phyloP scores from a whole-genome alignment of 805 yeast species.

The Isabelozyma pseudorhagii region DNA sequence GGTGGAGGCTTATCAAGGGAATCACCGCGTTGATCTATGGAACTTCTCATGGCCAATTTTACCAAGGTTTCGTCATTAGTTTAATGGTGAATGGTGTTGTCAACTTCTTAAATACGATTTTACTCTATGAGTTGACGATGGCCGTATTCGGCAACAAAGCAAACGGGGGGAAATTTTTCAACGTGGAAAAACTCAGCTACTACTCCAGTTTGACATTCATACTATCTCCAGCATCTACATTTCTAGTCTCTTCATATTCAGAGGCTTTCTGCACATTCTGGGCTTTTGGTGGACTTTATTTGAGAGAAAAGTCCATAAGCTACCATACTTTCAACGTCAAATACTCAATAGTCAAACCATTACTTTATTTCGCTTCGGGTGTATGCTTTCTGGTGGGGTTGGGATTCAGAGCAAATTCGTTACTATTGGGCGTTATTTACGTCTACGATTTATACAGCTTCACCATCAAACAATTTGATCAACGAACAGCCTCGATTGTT shows the following conservation, averaged over 20 bases:
- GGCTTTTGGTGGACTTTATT: conserved; percentile 53
- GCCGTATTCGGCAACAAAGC: conserved; percentile 12
- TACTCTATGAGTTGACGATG: conserved; percentile 49
- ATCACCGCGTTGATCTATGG: conserved; percentile 2
- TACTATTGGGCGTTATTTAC: conserved; percentile 68
- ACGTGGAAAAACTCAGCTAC: conserved; percentile 15
- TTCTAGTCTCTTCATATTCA: conserved; percentile 68
- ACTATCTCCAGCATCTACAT: conserved; percentile 79
- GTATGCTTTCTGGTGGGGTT: conserved; percentile 52
- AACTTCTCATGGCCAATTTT: conserved; percentile 26
- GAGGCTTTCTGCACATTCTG: conserved; percentile 69
- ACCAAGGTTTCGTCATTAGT: conserved; percentile 45
- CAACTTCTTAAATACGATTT: conserved; percentile 48
- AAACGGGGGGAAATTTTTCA: conserved; percentile 9
- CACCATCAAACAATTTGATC: conserved; percentile 6
- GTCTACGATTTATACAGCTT: conserved; percentile 49
- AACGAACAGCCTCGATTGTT: conserved; percentile 21
- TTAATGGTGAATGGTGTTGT: conserved; percentile 48
- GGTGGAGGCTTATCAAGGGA: conserved; percentile 54
- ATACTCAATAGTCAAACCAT: conserved; percentile 6
- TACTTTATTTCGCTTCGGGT: conserved; percentile 48
- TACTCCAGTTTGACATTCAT: conserved; percentile 45
- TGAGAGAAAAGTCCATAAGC: conserved; percentile 40
- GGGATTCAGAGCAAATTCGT: conserved; percentile 71
- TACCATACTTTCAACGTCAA: conserved; percentile 18